phyloP scores from a whole-genome alignment of 345 rosid species.

The Arabidopsis suecica region DNA sequence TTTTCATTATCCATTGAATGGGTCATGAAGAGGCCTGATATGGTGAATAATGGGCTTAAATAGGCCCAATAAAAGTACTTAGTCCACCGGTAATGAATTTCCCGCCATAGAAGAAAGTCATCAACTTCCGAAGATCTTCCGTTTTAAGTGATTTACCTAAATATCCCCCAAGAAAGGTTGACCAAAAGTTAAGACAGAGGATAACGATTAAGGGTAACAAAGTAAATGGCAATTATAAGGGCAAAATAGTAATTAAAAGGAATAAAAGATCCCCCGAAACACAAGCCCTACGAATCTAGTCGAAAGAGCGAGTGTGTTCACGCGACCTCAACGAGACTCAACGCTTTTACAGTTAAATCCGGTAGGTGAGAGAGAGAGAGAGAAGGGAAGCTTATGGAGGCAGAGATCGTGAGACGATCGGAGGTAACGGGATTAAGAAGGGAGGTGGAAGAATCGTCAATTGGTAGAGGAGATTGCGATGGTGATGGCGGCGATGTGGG shows the following conservation, averaged over 20 bases:
- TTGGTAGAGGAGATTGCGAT: slow-evolving; percentile 35
- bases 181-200: background rate
- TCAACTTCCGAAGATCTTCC: slow-evolving; percentile 38
- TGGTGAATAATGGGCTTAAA: background rate
- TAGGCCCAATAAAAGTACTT: slow-evolving; percentile 19
- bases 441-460: slow-evolving; percentile 33
- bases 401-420: slow-evolving; percentile 35
- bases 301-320: slow-evolving; percentile 27
- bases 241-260: slow-evolving; percentile 31
- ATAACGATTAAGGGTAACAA: background rate
- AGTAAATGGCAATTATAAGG: slow-evolving; percentile 14
- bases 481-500: slow-evolving; percentile 47
- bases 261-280: slow-evolving; percentile 33
- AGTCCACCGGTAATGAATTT: slow-evolving; percentile 27
- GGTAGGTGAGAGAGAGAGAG: slow-evolving; percentile 33
- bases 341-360: slow-evolving; percentile 42
- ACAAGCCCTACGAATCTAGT: slow-evolving; percentile 37
- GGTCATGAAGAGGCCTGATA: slow-evolving; percentile 5
- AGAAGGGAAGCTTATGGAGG: slow-evolving; percentile 31
- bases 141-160: slow-evolving; percentile 33
- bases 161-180: background rate
- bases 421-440: slow-evolving; percentile 39
- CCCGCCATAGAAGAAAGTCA: slow-evolving; percentile 41
- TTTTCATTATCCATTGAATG: background rate
- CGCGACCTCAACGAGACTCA: slow-evolving; percentile 35